Percentiles rank a stretch among this genome's conserved stretches.
phyloP scores from a whole-genome alignment of 1,284 basidiomycete species.

The Melampsora abietis-canadensis region DNA sequence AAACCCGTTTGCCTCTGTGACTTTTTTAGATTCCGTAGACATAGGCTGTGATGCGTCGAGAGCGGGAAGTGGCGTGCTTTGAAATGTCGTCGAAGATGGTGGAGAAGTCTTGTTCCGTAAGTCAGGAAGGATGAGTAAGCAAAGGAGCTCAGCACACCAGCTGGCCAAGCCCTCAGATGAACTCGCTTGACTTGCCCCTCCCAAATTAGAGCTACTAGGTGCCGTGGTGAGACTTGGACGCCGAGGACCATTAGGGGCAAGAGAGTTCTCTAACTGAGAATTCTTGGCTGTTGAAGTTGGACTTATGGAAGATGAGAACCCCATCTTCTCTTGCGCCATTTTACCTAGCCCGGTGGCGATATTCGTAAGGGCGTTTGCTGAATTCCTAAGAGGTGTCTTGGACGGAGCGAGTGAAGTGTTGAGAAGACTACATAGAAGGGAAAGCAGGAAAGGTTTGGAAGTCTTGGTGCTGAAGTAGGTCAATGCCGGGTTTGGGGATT shows the following conservation, averaged over 20 bases:
- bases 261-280: not conserved
- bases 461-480: constrained; percentile 21
- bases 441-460: constrained; percentile 17
- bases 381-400: constrained; percentile 14
- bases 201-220: not conserved
- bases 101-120: not conserved
- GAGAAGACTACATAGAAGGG: constrained; percentile 33
- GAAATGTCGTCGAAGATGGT: not conserved
- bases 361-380: constrained; percentile 18
- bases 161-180: constrained; percentile 25
- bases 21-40: not conserved
- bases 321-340: constrained; percentile 25
- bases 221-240: not conserved
- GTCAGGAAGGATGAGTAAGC: constrained; percentile 25
- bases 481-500: constrained; percentile 24
- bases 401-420: constrained; percentile 34
- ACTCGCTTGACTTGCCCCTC: constrained; percentile 16
- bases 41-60: not conserved
- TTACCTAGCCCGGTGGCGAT: constrained; percentile 32
- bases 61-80: not conserved
- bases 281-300: not conserved
- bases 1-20: constrained; percentile 22
- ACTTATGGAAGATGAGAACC: not conserved
- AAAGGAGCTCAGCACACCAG: constrained; percentile 34
- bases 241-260: not conserved